phyloP scores from a whole-genome alignment of 1,139 yeast genomes.

The Spathaspora sp. region DNA sequence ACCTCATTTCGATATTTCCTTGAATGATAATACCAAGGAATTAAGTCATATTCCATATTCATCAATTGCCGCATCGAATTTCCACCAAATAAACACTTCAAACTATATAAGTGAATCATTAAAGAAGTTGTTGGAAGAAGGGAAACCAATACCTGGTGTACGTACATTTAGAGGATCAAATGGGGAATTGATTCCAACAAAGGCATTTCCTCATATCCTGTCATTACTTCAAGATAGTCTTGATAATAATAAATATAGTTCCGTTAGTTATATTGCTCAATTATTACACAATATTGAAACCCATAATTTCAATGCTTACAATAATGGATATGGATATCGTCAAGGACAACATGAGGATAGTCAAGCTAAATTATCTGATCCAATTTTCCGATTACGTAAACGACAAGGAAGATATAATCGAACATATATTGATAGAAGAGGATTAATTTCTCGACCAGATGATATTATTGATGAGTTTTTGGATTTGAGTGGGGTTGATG shows the following conservation, averaged over 20 bases:
- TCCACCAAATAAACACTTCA: conserved; percentile 67
- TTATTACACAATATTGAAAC: conserved; percentile 44
- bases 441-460: conserved; percentile 34
- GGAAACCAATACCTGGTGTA: conserved; percentile 43
- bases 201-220: conserved; percentile 43
- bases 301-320: conserved; percentile 48
- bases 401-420: conserved; percentile 75
- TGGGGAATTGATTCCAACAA: conserved; percentile 46
- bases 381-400: conserved; percentile 65
- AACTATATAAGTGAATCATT: conserved; percentile 48
- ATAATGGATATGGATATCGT: conserved; percentile 38
- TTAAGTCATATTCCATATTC: conserved; percentile 74
- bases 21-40: conserved; percentile 50
- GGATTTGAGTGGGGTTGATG: conserved; percentile 21
- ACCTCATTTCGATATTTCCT: conserved; percentile 75
- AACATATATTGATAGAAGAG: conserved; percentile 70
- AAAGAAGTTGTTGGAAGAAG: conserved; percentile 41
- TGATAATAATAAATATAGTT: conserved; percentile 22
- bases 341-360: conserved; percentile 23
- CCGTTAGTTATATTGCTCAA: conserved; percentile 39
- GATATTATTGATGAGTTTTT: conserved; percentile 39
- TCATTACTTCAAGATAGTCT: conserved; percentile 34
- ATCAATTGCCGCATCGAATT: conserved; percentile 69
- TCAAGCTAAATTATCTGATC: conserved; percentile 45
- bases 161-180: conserved; percentile 46